Evolutionary conservation across 805 yeast genomes (phyloP).

Genomic region (Starmerella riodocensis): DNA sequence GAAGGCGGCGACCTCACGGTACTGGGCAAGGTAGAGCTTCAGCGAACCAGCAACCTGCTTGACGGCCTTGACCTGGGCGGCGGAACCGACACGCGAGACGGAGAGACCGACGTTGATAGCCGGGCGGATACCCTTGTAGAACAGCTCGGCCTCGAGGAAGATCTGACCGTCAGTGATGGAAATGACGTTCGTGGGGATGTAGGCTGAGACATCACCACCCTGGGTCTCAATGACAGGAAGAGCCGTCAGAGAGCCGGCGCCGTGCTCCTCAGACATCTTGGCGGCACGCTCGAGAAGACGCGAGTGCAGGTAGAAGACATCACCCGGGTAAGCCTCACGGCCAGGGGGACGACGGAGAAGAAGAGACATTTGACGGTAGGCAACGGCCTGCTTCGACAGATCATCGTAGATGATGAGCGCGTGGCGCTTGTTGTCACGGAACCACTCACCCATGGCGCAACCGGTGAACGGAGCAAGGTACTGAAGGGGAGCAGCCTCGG

Average conservation of each 20-base stretch:
- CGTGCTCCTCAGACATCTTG: constrained; percentile 78
- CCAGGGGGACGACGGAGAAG: constrained; percentile 95
- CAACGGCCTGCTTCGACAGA: constrained; percentile 98
- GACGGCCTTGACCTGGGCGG: constrained; percentile 99
- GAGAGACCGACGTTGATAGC: constrained; percentile 99
- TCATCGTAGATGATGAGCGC: constrained; percentile 95
- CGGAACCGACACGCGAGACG: constrained; percentile 99
- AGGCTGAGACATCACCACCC: constrained; percentile 98
- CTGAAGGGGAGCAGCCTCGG: constrained; percentile 99
- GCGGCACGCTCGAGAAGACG: constrained; percentile 96
- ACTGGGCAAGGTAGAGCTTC: constrained; percentile 99
- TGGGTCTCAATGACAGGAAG: constrained; percentile 95
- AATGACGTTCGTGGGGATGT: constrained; percentile 95
- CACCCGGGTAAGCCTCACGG: constrained; percentile 96
- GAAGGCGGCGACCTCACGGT: constrained; percentile 99
- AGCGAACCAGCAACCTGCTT: constrained; percentile 99
- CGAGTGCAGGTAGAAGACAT: constrained; percentile 89
- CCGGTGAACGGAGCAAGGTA: constrained; percentile 99
- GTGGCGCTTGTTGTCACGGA: constrained; percentile 99
- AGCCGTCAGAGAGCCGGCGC: constrained; percentile 92
- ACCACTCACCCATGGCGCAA: constrained; percentile 99
- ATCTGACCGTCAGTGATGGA: constrained; percentile 96
- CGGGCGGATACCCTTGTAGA: constrained; percentile 99
- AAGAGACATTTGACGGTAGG: constrained; percentile 98
- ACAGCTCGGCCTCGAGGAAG: constrained; percentile 97